Percentiles rank a stretch among this genome's conserved stretches.
Conservation (phyloP, 805 yeast genomes). For the Saccharomycopsis malanga region DNA sequence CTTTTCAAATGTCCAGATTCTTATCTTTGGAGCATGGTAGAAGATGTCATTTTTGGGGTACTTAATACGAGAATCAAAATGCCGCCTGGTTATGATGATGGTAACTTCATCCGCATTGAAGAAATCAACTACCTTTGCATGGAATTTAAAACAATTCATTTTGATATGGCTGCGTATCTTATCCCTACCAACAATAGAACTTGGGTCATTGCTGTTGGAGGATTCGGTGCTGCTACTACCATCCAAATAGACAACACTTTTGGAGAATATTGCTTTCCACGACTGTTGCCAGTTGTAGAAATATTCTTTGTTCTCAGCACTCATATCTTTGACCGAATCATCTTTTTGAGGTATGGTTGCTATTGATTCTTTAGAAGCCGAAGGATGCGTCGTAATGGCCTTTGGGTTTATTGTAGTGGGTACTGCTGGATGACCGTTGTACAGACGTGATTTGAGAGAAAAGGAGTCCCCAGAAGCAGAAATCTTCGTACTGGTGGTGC, state of each 20-base stretch:
- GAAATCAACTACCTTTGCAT: conserved; percentile 52
- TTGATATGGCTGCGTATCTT: conserved; percentile 27
- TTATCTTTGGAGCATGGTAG: conserved; percentile 47
- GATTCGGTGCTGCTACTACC: conserved; percentile 31
- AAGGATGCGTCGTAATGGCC: too few relatives aligned
- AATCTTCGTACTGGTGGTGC: too few relatives aligned
- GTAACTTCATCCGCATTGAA: conserved; percentile 56
- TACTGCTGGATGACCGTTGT: too few relatives aligned
- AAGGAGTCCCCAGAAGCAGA: too few relatives aligned
- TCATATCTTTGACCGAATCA: not conserved
- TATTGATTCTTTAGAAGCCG: too few relatives aligned
- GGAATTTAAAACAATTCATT: conserved; percentile 34
- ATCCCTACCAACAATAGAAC: conserved; percentile 18
- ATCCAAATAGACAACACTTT: conserved; percentile 57
- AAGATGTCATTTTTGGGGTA: conserved; percentile 56
- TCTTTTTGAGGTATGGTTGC: too few relatives aligned
- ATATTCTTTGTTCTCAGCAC: not conserved
- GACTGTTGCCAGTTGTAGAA: conserved; percentile 47
- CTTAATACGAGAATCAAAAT: conserved; percentile 33
- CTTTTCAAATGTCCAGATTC: conserved; percentile 86
- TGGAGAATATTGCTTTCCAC: conserved; percentile 57
- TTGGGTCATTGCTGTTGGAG: too few relatives aligned
- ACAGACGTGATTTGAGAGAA: too few relatives aligned
- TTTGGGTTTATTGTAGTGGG: too few relatives aligned
- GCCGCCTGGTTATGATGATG: conserved; percentile 68